Evolutionary conservation across 768 basidiomycete species (phyloP).

Genomic region (Podaxis sp.): DNA sequence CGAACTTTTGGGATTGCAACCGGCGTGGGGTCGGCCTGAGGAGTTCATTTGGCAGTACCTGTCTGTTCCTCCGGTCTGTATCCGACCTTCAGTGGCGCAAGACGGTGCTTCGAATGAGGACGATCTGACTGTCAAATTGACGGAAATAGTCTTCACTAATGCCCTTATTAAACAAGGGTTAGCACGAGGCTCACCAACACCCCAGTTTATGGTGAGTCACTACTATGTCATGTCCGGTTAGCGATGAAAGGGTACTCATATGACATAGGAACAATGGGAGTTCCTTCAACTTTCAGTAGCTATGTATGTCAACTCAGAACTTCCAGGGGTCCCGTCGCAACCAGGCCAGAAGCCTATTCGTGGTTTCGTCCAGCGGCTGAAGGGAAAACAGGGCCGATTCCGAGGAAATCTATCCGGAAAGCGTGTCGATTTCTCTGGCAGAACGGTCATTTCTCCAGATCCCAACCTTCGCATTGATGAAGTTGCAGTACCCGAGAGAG

Average conservation of each 20-base stretch:
- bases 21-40: slow-evolving; percentile 88
- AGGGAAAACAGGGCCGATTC: slow-evolving; percentile 99
- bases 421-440: slow-evolving; percentile 97
- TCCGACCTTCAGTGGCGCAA: slow-evolving; percentile 95
- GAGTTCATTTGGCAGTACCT: slow-evolving; percentile 99
- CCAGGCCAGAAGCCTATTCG: slow-evolving; percentile 92
- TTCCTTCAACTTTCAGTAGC: slow-evolving; percentile 93
- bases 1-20: slow-evolving; percentile 89
- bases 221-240: neutral
- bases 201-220: slow-evolving; percentile 77
- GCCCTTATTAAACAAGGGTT: slow-evolving; percentile 90
- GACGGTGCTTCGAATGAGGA: slow-evolving; percentile 99
- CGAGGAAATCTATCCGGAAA: slow-evolving; percentile 98
- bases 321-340: slow-evolving; percentile 88
- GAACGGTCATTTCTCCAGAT: slow-evolving; percentile 98
- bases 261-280: slow-evolving; percentile 91
- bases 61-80: slow-evolving; percentile 96
- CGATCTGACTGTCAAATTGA: slow-evolving; percentile 94
- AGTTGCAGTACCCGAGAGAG: slow-evolving; percentile 94
- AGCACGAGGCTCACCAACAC: slow-evolving; percentile 82
- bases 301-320: slow-evolving; percentile 97
- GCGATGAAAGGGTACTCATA: slow-evolving; percentile 5
- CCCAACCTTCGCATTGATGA: slow-evolving; percentile 99
- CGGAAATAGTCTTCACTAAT: slow-evolving; percentile 95
- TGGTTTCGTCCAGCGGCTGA: slow-evolving; percentile 95